Conservation (phyloP, 257 asterid genomes). For the Paraleonurus japonicus region DNA sequence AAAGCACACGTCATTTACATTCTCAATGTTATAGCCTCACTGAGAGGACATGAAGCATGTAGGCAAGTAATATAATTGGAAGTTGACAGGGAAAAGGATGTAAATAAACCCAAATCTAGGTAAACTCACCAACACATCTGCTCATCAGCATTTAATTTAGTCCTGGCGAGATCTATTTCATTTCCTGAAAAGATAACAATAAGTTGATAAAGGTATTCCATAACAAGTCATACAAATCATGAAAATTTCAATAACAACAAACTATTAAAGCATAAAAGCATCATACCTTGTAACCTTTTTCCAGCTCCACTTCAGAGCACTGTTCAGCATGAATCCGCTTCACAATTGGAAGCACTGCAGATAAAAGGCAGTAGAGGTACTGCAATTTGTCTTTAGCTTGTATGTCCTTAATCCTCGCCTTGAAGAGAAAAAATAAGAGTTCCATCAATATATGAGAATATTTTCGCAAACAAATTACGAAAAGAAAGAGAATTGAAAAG, state of each 20-base stretch:
- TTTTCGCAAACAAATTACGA: slow-evolving; percentile 12
- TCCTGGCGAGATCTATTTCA: slow-evolving; percentile 77
- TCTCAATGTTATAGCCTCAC: slow-evolving; percentile 7
- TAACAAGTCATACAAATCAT: slow-evolving; percentile 17
- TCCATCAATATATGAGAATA: slow-evolving; percentile 16
- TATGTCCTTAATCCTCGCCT: slow-evolving; percentile 84
- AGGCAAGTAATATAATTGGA: not conserved
- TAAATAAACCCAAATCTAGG: slow-evolving; percentile 21
- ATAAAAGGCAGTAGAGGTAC: slow-evolving; percentile 78
- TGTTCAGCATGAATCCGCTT: slow-evolving; percentile 77
- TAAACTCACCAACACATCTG: slow-evolving; percentile 95
- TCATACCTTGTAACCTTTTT: slow-evolving; percentile 74
- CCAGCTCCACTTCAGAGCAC: slow-evolving; percentile 86
- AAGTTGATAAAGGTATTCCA: slow-evolving; percentile 16
- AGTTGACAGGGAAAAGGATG: slow-evolving; percentile 16
- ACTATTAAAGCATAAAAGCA: slow-evolving; percentile 26
- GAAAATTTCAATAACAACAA: slow-evolving; percentile 7
- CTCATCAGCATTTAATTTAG: slow-evolving; percentile 91
- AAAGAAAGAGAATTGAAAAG: slow-evolving; percentile 14
- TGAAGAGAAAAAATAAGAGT: slow-evolving; percentile 15
- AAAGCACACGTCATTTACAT: slow-evolving; percentile 8
- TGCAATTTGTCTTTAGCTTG: slow-evolving; percentile 84
- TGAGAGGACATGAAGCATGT: slow-evolving; percentile 2
- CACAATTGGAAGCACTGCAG: slow-evolving; percentile 88
- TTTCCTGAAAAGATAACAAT: slow-evolving; percentile 58